A percentile compares a stretch with the other conserved stretches of the same genome.
Evolutionary conservation across 106 monocot genomes (phyloP).

Genomic region (Dendrobium huoshanense): DNA sequence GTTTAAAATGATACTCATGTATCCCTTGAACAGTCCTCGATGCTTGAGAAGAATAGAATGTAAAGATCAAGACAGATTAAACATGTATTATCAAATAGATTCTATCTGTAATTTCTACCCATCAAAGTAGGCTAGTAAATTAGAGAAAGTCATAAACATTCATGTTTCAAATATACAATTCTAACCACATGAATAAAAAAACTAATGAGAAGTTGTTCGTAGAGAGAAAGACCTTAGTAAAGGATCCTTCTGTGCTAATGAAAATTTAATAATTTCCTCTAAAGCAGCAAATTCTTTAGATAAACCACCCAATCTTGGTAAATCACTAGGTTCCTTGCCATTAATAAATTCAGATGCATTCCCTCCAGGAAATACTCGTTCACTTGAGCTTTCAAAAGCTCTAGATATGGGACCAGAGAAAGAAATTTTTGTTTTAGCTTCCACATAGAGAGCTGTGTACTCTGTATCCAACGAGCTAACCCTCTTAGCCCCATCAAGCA

Average conservation of each 20-base stretch:
- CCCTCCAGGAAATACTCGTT: background rate
- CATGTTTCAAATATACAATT: background rate
- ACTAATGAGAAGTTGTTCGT: background rate
- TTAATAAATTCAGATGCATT: background rate
- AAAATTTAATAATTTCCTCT: conserved; percentile 70
- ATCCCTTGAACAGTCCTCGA: background rate
- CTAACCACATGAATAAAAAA: background rate
- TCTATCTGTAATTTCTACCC: background rate
- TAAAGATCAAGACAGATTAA: background rate
- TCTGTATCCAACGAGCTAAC: conserved; percentile 1
- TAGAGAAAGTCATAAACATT: background rate
- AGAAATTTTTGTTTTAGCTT: conserved; percentile 45
- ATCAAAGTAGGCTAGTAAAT: background rate
- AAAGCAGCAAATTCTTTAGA: conserved; percentile 72
- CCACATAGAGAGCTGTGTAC: conserved; percentile 22
- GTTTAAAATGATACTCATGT: too few relatives aligned
- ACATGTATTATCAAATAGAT: background rate
- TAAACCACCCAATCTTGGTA: conserved; percentile 69
- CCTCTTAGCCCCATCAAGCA: conserved; percentile 2
- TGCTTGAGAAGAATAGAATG: background rate
- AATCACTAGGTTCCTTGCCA: conserved; percentile 9
- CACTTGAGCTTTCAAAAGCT: background rate
- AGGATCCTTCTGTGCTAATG: conserved; percentile 32
- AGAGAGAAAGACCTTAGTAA: conserved; percentile 40
- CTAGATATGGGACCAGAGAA: conserved; percentile 22